Base-by-base conservation (phyloP, 257 asterid genomes). In the Solanum lycopersicoides region DNA sequence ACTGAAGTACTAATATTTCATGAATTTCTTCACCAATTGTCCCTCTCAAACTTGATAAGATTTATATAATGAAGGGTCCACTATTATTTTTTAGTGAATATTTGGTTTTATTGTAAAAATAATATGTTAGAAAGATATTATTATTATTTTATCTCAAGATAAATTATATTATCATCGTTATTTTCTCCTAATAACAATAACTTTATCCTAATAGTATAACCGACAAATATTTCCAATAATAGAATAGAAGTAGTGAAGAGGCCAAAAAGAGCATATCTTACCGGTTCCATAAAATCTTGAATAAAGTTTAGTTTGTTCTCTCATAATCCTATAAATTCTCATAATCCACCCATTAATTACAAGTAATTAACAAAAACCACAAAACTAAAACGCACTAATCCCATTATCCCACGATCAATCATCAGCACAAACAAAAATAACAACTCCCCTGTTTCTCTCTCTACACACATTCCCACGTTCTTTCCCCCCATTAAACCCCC, bases 361-460 rank as follows among this genome's bases (percentile, higher is more conserved):
- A 80, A 77, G 11, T 25, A 45, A 47, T 80, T 80, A 30, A 50
- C 30, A 50, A 80, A 47, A 80, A 47, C 84, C 35, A 45, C 35
- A 47, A 45, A 47, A 80, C 44, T 47, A 35, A 47, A 47, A 47
- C 85, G 85, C 84, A 77, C 59, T 79, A 80, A 47, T 80, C 69
- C 69, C 85, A 80, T 80, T 80, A 80, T 80, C 85, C 73, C 72
- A 80, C 85, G 69, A 80, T 50, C 74, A 77, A 68, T 30, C 75
- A 68, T 68, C 47, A 59, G 14, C 84, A 45, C 25, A 79, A 73
- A 84, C 63, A 23, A 30, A 90, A 47, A 80, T 32, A 56, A 85
- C 93, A 6, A 74, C 91, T 63, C 89, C 89, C 89, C 87, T 45
- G 68, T 84, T 73, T 85, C 83, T 84, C 89, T 84, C 83, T 86